Percentiles rank a stretch among this genome's conserved stretches.
phyloP scores from a whole-genome alignment of 768 basidiomycete species.

The Lactarius quietus region DNA sequence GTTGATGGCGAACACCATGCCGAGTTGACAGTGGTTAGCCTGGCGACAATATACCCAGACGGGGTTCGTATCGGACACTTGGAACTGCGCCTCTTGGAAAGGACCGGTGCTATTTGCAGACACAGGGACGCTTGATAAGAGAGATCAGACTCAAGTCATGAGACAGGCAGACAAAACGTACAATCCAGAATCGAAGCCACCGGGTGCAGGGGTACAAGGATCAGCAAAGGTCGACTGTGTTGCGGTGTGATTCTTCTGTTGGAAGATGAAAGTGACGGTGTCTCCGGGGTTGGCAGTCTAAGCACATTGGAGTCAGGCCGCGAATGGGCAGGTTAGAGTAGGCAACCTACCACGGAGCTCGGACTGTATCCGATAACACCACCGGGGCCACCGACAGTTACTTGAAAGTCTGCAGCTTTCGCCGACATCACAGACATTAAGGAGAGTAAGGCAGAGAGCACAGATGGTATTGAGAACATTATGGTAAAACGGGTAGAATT shows the following conservation, averaged over 20 bases:
- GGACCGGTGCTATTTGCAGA: conserved; percentile 39
- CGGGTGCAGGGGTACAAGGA: conserved; percentile 42
- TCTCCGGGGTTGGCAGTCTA: conserved; percentile 49
- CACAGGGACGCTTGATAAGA: conserved; percentile 46
- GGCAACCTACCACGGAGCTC: conserved; percentile 31
- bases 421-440: conserved; percentile 36
- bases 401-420: conserved; percentile 39
- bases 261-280: conserved; percentile 47
- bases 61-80: conserved; percentile 42
- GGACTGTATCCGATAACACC: conserved; percentile 43
- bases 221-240: conserved; percentile 51
- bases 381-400: conserved; percentile 46
- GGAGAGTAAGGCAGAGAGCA: conserved; percentile 25
- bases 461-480: conserved; percentile 27
- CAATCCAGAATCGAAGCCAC: conserved; percentile 60
- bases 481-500: background rate
- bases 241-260: conserved; percentile 54
- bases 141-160: conserved; percentile 27
- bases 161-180: conserved; percentile 33
- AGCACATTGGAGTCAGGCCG: background rate
- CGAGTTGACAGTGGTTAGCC: conserved; percentile 49
- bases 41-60: conserved; percentile 62
- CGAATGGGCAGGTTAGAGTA: background rate
- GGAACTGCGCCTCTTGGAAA: conserved; percentile 46
- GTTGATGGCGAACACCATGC: conserved; percentile 69